Evolutionary conservation across 208 protist genomes (phyloP).

Genomic region (Trichomonas gallinae): DNA sequence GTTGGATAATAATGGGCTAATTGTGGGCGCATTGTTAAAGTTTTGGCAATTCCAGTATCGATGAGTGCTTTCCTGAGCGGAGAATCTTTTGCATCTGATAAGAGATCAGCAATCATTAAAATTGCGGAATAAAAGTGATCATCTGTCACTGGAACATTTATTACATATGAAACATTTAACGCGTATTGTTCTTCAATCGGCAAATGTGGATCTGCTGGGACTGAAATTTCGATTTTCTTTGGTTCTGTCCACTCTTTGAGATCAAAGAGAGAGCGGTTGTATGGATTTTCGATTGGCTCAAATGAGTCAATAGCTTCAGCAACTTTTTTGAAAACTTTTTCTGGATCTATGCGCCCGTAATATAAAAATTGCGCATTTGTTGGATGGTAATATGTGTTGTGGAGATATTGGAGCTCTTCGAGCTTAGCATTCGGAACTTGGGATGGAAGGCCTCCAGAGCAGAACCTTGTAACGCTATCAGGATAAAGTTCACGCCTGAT

Average conservation of each 20-base stretch:
- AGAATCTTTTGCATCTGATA: background rate
- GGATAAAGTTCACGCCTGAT: conserved; percentile 22
- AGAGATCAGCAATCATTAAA: background rate
- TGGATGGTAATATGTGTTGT: conserved; percentile 39
- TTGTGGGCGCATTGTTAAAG: background rate
- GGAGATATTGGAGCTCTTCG: conserved; percentile 33
- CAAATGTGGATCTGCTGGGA: background rate
- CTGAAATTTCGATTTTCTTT: background rate
- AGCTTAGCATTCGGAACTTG: conserved; percentile 33
- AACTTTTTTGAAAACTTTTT: background rate
- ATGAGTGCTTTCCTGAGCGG: background rate
- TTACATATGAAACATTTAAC: background rate
- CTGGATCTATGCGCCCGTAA: background rate
- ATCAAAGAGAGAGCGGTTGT: background rate
- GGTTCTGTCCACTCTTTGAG: background rate
- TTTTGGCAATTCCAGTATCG: background rate
- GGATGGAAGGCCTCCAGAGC: conserved; percentile 33
- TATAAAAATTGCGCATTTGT: conserved; percentile 31
- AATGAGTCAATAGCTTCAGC: background rate
- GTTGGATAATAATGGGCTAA: background rate
- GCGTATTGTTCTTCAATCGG: background rate
- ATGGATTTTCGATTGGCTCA: background rate
- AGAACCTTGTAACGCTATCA: conserved; percentile 23
- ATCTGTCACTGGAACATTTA: background rate
- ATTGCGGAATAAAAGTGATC: background rate